Base-by-base conservation (phyloP, 495 filamentous ascomycete genomes). In the Pyronema domesticum region DNA sequence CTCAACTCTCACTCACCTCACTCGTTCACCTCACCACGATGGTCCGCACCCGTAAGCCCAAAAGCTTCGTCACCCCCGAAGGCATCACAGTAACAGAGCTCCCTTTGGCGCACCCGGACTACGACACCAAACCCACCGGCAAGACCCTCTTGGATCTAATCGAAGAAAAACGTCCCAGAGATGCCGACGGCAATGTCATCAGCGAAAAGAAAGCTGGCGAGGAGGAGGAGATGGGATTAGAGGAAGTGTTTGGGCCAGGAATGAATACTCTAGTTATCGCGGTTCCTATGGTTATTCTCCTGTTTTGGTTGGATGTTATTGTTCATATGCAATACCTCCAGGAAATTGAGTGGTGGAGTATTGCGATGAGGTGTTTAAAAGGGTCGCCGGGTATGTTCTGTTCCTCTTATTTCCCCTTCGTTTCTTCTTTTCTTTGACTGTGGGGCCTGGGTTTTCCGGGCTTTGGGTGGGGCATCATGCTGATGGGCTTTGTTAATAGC, bases 281-380 rank as follows among this genome's bases (percentile, higher is more conserved):
- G 8, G 58, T 80, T 4, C 83, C 82, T 42, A 70, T 95, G 59
- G 74, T 78, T 14, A 86, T 86, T 71, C 72, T 95, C 23, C 85
- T 95, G 67, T 80, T 93, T 60, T 88, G 86, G 1, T 74, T 98
- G 23, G 86, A 91, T 59, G 84, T 89, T 49, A 72, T 95, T n/a
- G 85, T 93, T 6, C 83, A 89, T 48, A 79, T 89, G 66, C 93
- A 96, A 71, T 96, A 94, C 64, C 77, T 81, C 8, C 74, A 82
- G 61, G 74, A 77, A 0, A 77, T 89, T 10, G 67, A 74, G 10
- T 78, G 83, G 70, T 58, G 64, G 1, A 69, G 68, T 14, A 76
- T 91, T 3, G 57, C 76, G 44, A 67, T 65, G 36, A 74, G 78
- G 53, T 68, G 75, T 18, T 51, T 62, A 2, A 73, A 74, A 46